Evolutionary conservation across 2,329 filamentous ascomycete species (phyloP).

Genomic region (Penicillium frequentans): DNA sequence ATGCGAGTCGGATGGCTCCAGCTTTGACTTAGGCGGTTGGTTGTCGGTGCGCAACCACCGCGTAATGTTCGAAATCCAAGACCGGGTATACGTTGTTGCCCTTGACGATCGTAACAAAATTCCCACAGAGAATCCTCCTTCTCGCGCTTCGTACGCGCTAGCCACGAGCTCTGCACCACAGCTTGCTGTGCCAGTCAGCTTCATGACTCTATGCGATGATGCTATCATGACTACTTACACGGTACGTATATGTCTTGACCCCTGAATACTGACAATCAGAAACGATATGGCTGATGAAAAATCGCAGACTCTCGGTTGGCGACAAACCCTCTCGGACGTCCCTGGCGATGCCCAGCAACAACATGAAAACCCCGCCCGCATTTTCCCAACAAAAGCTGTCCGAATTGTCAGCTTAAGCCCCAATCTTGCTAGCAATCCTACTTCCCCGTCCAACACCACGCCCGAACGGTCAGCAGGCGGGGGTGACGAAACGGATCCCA

Average conservation of each 20-base stretch:
- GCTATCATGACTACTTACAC: constrained; percentile 50
- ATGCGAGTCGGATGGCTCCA: constrained; percentile 41
- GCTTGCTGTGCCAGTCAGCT: constrained; percentile 46
- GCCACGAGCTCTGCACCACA: constrained; percentile 38
- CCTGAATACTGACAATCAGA: neutral
- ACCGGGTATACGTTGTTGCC: constrained; percentile 44
- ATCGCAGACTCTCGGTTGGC: constrained; percentile 32
- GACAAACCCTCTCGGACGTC: constrained; percentile 20
- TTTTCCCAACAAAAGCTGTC: constrained; percentile 44
- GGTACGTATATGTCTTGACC: constrained; percentile 16
- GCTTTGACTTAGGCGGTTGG: constrained; percentile 51
- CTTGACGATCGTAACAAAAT: constrained; percentile 37
- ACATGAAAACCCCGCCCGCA: constrained; percentile 27
- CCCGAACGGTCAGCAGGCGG: neutral
- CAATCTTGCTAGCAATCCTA: constrained; percentile 12
- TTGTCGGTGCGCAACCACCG: constrained; percentile 44
- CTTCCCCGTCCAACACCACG: neutral
- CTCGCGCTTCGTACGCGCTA: constrained; percentile 33
- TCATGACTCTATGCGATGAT: constrained; percentile 50
- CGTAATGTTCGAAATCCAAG: constrained; percentile 47
- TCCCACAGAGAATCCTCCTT: constrained; percentile 16
- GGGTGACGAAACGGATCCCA: neutral
- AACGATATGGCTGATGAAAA: constrained; percentile 12
- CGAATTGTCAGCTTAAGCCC: constrained; percentile 41
- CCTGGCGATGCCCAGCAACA: constrained; percentile 17